phyloP scores from a whole-genome alignment of 116 monocot genomes.

The Trichopus zeylanicus region DNA sequence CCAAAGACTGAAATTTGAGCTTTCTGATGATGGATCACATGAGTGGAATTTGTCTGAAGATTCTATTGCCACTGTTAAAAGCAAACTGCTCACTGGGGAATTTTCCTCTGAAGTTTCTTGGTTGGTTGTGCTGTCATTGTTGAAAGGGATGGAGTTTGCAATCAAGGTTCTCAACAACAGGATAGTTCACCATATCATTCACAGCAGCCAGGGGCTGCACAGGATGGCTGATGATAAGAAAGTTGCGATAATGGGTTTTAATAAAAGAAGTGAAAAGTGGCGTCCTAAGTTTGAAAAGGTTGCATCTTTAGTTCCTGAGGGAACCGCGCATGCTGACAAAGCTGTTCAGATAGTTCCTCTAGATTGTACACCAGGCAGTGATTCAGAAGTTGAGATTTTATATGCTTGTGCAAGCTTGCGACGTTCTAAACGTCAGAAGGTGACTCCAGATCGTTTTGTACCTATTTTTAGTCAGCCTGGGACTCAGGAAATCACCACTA shows the following conservation, averaged over 20 bases:
- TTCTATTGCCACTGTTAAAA: slow-evolving; percentile 14
- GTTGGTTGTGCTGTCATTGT: slow-evolving; percentile 42
- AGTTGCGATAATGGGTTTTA: slow-evolving; percentile 25
- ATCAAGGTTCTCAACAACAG: slow-evolving; percentile 31
- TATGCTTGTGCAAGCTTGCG: slow-evolving; percentile 38
- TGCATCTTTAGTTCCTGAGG: neutral
- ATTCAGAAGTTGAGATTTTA: slow-evolving; percentile 37
- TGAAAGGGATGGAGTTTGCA: slow-evolving; percentile 30
- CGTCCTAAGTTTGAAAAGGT: slow-evolving; percentile 24
- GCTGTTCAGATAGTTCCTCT: slow-evolving; percentile 7
- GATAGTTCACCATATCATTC: slow-evolving; percentile 32
- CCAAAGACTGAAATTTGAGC: slow-evolving; percentile 37
- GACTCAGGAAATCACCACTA: neutral
- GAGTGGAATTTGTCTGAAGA: slow-evolving; percentile 34
- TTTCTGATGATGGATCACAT: slow-evolving; percentile 21
- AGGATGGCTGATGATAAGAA: slow-evolving; percentile 3
- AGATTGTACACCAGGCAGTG: slow-evolving; percentile 6
- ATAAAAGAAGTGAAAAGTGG: slow-evolving; percentile 11
- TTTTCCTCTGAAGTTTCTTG: slow-evolving; percentile 49
- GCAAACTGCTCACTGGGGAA: slow-evolving; percentile 24
- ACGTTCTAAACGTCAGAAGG: slow-evolving; percentile 48
- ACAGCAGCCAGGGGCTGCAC: slow-evolving; percentile 4
- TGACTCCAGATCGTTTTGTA: slow-evolving; percentile 36
- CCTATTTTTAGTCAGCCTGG: neutral
- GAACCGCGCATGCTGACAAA: slow-evolving; percentile 1